A percentile compares a stretch with the other conserved stretches of the same genome.
Evolutionary conservation across 2,329 filamentous ascomycete species (phyloP).

Genomic region (Talaromyces islandicus): DNA sequence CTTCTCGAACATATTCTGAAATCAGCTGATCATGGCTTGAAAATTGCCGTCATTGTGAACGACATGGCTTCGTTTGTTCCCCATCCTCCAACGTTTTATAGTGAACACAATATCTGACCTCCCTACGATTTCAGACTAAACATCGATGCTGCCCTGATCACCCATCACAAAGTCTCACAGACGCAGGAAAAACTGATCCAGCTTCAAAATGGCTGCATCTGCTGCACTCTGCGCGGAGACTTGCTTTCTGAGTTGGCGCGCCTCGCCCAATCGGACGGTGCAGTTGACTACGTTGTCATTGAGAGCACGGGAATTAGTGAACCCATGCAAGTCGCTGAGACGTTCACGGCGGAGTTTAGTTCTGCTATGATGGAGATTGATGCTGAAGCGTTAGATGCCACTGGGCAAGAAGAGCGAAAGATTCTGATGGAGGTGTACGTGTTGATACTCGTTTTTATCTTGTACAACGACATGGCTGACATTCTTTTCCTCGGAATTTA

Average conservation of each 20-base stretch:
- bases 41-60: slow-evolving; percentile 68
- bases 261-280: slow-evolving; percentile 51
- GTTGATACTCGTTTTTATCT: slow-evolving; percentile 6
- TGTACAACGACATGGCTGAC: slow-evolving; percentile 11
- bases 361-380: slow-evolving; percentile 43
- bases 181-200: slow-evolving; percentile 61
- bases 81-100: not conserved
- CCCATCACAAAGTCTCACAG: slow-evolving; percentile 51
- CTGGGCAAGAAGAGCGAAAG: slow-evolving; percentile 30
- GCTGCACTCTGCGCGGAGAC: slow-evolving; percentile 67
- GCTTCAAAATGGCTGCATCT: slow-evolving; percentile 70
- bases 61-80: slow-evolving; percentile 56
- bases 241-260: slow-evolving; percentile 63
- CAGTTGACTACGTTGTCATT: slow-evolving; percentile 66
- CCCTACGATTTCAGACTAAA: slow-evolving; percentile 45
- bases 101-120: not conserved
- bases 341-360: slow-evolving; percentile 55
- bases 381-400: slow-evolving; percentile 38
- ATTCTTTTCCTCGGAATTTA: slow-evolving; percentile 14
- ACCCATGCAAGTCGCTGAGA: slow-evolving; percentile 68
- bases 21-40: slow-evolving; percentile 57
- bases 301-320: slow-evolving; percentile 69
- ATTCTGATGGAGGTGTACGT: slow-evolving; percentile 44
- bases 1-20: slow-evolving; percentile 63
- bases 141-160: slow-evolving; percentile 59